A percentile compares a stretch with the other conserved stretches of the same genome.
Evolutionary conservation across 495 filamentous ascomycete species (phyloP).

Genomic region (Penicillium steckii): DNA sequence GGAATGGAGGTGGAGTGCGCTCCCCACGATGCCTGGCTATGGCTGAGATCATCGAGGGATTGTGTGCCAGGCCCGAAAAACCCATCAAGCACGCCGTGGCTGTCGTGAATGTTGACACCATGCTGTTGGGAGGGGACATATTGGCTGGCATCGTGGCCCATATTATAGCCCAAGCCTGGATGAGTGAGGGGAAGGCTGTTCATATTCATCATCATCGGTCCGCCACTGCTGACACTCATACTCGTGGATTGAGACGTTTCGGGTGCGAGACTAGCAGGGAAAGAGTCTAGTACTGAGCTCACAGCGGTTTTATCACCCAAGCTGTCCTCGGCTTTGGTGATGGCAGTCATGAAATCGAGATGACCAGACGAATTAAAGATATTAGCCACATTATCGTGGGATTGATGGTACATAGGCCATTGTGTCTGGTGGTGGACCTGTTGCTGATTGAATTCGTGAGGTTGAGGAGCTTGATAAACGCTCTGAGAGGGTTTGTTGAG

Average conservation of each 20-base stretch:
- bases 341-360: slow-evolving; percentile 38
- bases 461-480: slow-evolving; percentile 35
- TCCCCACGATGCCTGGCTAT: slow-evolving; percentile 36
- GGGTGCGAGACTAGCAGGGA: slow-evolving; percentile 31
- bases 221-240: slow-evolving; percentile 29
- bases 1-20: slow-evolving; percentile 33
- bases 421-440: slow-evolving; percentile 29
- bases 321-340: slow-evolving; percentile 38
- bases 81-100: slow-evolving; percentile 32
- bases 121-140: slow-evolving; percentile 37
- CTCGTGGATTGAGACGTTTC: slow-evolving; percentile 35
- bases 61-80: slow-evolving; percentile 34
- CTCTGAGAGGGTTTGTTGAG: slow-evolving; percentile 33
- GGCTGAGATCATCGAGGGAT: slow-evolving; percentile 39
- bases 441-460: slow-evolving; percentile 35
- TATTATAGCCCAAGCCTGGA: slow-evolving; percentile 30
- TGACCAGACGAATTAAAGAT: slow-evolving; percentile 35
- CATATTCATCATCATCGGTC: slow-evolving; percentile 40
- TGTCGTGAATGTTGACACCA: slow-evolving; percentile 35
- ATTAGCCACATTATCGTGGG: slow-evolving; percentile 38
- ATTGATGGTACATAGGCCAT: slow-evolving; percentile 39
- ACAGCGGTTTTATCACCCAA: slow-evolving; percentile 41
- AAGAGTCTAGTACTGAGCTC: slow-evolving; percentile 43
- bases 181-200: slow-evolving; percentile 42
- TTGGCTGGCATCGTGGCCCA: slow-evolving; percentile 34